Conservation (phyloP, 805 yeast genomes). For the Yamadazyma insecticola region DNA sequence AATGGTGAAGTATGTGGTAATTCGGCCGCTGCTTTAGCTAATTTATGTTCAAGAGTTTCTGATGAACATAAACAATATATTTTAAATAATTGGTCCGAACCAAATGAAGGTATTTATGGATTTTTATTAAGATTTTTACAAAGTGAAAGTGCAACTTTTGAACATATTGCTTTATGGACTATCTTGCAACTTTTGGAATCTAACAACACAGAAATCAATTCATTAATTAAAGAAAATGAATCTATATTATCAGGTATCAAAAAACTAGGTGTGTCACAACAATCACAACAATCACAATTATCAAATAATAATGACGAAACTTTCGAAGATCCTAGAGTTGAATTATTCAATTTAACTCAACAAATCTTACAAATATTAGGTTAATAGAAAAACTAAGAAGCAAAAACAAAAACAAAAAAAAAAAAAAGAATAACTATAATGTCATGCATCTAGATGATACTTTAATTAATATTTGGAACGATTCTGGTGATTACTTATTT, state of each 20-base stretch:
- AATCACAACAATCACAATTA: conserved; percentile 24
- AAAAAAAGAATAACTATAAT: too few species aligned
- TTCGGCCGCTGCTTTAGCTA: conserved; percentile 97
- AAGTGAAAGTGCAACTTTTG: conserved; percentile 87
- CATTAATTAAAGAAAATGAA: conserved; percentile 51
- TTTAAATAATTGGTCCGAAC: conserved; percentile 70
- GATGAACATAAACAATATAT: conserved; percentile 73
- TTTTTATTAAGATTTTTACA: conserved; percentile 77
- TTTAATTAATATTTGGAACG: too few species aligned
- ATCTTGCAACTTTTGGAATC: conserved; percentile 88
- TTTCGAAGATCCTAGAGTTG: conserved; percentile 59
- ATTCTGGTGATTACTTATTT: too few species aligned
- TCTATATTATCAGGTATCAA: conserved; percentile 53
- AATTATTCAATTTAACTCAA: conserved; percentile 61
- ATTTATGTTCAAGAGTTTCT: conserved; percentile 81
- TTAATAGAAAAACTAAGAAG: too few species aligned
- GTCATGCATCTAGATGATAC: too few species aligned
- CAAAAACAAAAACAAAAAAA: too few species aligned
- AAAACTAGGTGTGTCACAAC: conserved; percentile 39
- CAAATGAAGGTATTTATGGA: conserved; percentile 81
- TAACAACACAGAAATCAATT: conserved; percentile 59
- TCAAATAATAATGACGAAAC: conserved; percentile 31
- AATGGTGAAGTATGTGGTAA: conserved; percentile 97
- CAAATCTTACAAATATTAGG: conserved; percentile 57
- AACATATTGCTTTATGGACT: conserved; percentile 97